These are phyloP conservation scores for Acacia melanoxylon DNA, from an alignment of 306 rosid species.

Conservation along the genomic window DNA sequence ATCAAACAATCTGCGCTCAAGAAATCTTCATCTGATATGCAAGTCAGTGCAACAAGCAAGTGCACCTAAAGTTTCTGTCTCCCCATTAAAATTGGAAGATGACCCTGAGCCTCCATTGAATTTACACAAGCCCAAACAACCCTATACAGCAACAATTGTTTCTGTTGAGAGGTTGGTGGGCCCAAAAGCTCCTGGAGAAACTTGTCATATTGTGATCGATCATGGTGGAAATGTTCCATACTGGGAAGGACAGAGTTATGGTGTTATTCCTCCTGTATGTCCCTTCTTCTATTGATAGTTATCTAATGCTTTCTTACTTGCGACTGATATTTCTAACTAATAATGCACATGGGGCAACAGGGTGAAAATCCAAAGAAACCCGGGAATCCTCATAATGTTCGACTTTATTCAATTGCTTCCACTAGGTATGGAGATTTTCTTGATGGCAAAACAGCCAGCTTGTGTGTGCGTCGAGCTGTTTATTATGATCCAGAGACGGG, in stretches of 20 bases:
- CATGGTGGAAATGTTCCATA: constrained; percentile 95
- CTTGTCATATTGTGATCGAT: constrained; percentile 94
- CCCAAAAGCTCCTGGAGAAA: constrained; percentile 95
- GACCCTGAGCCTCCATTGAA: constrained; percentile 82
- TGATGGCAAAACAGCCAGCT: constrained; percentile 93
- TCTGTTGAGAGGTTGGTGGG: constrained; percentile 96
- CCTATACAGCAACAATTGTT: constrained; percentile 91
- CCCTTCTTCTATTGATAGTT: not conserved
- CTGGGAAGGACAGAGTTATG: constrained; percentile 99
- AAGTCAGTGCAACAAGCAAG: constrained; percentile 93
- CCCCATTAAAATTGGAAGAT: constrained; percentile 77
- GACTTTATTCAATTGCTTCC: constrained; percentile 95
- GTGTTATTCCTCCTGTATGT: constrained; percentile 95
- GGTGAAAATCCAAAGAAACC: constrained; percentile 97
- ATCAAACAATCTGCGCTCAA: constrained; percentile 37
- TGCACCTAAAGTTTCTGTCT: constrained; percentile 62
- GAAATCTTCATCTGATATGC: constrained; percentile 55
- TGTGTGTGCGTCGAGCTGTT: constrained; percentile 96
- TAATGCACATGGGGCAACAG: constrained; percentile 48
- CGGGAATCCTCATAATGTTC: constrained; percentile 80
- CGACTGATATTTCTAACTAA: constrained; percentile 15
- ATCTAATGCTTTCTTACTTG: constrained; percentile 34
- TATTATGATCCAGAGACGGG: constrained; percentile 92
- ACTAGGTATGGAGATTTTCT: constrained; percentile 89
- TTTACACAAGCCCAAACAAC: constrained; percentile 71